phyloP scores from a whole-genome alignment of 345 rosid species.

The Salix koriyanagi region DNA sequence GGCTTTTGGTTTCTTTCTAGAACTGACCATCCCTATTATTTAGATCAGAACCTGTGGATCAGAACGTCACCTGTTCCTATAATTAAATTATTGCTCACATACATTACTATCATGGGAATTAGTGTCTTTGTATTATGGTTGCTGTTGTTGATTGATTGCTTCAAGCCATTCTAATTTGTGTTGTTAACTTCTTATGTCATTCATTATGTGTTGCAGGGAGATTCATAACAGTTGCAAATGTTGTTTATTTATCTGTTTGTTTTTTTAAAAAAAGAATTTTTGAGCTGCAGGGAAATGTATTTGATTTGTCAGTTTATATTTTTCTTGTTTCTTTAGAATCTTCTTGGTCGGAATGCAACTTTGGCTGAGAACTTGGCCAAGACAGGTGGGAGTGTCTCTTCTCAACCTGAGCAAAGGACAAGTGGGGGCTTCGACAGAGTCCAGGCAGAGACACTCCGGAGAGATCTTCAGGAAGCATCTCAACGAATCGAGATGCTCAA shows the following conservation, averaged over 20 bases:
- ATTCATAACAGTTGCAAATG: no score
- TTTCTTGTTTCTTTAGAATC: slow-evolving; percentile 40
- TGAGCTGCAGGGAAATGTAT: neutral
- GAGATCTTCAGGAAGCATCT: slow-evolving; percentile 79
- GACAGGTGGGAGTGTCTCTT: slow-evolving; percentile 50
- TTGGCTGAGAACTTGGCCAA: slow-evolving; percentile 84
- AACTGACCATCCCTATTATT: neutral
- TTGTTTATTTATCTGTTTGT: no score
- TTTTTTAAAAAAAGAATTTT: neutral
- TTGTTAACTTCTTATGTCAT: neutral
- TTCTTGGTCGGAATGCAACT: slow-evolving; percentile 76
- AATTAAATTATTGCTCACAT: no score
- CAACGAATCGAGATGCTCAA: slow-evolving; percentile 68
- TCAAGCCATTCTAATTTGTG: neutral
- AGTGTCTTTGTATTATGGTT: neutral
- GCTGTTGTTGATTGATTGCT: neutral
- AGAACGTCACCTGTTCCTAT: neutral
- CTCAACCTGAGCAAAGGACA: slow-evolving; percentile 49
- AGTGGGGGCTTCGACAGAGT: slow-evolving; percentile 58
- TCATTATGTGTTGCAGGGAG: neutral
- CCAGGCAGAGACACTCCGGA: slow-evolving; percentile 60
- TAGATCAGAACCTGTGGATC: neutral
- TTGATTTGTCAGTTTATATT: neutral
- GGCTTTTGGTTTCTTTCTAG: neutral
- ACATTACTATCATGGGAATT: no score